Percentiles rank a stretch among this genome's conserved stretches.
phyloP scores from a whole-genome alignment of 2,329 filamentous ascomycete species.

The Calonectria crousiana region DNA sequence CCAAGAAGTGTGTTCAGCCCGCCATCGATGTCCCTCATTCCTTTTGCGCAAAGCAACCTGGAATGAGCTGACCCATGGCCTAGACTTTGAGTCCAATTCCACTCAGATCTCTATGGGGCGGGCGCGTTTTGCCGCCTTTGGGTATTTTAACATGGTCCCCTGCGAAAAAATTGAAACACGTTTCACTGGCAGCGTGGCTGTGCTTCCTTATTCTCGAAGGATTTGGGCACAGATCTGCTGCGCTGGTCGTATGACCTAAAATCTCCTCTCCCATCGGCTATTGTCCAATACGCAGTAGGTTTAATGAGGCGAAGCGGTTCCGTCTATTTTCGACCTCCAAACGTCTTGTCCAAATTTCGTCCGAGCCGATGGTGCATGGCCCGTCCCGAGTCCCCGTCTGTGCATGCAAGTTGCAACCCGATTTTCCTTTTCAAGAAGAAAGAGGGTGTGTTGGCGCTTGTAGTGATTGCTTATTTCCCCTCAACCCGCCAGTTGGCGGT shows the following conservation, averaged over 20 bases:
- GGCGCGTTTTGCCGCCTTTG: slow-evolving; percentile 23
- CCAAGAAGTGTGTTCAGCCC: slow-evolving; percentile 16
- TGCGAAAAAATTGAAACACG: slow-evolving; percentile 20
- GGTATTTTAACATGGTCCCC: slow-evolving; percentile 14
- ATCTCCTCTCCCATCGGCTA: slow-evolving; percentile 18
- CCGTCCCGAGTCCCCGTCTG: slow-evolving; percentile 27
- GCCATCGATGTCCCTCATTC: slow-evolving; percentile 30
- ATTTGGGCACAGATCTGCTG: slow-evolving; percentile 27
- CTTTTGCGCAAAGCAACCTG: slow-evolving; percentile 17
- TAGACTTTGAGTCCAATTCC: slow-evolving; percentile 13
- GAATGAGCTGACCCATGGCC: background rate
- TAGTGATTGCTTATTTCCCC: slow-evolving; percentile 26
- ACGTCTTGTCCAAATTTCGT: slow-evolving; percentile 20
- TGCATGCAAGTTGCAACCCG: slow-evolving; percentile 27
- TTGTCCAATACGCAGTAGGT: slow-evolving; percentile 24
- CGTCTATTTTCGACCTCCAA: slow-evolving; percentile 27
- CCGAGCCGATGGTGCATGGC: slow-evolving; percentile 14
- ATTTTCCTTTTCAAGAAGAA: background rate
- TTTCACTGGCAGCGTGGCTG: slow-evolving; percentile 36
- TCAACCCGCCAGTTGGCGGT: slow-evolving; percentile 35
- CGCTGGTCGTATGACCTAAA: slow-evolving; percentile 33
- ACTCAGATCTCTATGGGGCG: slow-evolving; percentile 24
- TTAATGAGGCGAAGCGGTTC: slow-evolving; percentile 15
- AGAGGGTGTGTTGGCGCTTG: slow-evolving; percentile 24
- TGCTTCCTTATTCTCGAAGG: slow-evolving; percentile 41